Percentiles rank a stretch among this genome's conserved stretches.
Conservation (phyloP, 345 rosid species). For the Gossypium bickii region DNA sequence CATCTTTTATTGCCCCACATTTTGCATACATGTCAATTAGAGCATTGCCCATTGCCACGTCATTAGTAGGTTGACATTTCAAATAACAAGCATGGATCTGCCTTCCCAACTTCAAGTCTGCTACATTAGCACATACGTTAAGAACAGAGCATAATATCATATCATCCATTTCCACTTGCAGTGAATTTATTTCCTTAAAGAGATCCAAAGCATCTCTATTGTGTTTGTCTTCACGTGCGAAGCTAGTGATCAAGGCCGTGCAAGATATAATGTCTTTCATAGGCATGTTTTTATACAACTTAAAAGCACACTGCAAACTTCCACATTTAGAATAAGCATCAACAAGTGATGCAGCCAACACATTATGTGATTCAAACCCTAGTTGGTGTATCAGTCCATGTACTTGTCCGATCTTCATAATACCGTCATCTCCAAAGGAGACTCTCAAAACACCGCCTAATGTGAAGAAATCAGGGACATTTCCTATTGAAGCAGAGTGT, state of each 20-base stretch:
- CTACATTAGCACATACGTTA: constrained; percentile 49
- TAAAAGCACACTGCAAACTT: constrained; percentile 41
- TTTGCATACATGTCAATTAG: constrained; percentile 76
- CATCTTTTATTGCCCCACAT: constrained; percentile 61
- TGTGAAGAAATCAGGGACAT: constrained; percentile 58
- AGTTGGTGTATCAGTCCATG: constrained; percentile 48
- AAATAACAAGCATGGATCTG: constrained; percentile 59
- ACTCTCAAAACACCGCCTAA: constrained; percentile 63
- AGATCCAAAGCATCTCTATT: constrained; percentile 38
- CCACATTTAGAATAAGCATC: constrained; percentile 64
- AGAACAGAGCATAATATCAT: constrained; percentile 53
- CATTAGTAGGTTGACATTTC: constrained; percentile 22
- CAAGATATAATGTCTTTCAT: constrained; percentile 52
- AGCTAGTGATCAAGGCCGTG: constrained; percentile 62
- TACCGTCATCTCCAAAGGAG: constrained; percentile 28
- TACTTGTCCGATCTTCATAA: constrained; percentile 38
- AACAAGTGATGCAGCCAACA: constrained; percentile 49
- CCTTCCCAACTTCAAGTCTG: constrained; percentile 50
- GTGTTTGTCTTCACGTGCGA: constrained; percentile 30
- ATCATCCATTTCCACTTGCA: constrained; percentile 48
- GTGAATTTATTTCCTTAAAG: constrained; percentile 45
- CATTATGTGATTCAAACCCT: constrained; percentile 38
- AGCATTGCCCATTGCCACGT: constrained; percentile 52
- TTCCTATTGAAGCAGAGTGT: constrained; percentile 36
- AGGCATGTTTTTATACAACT: constrained; percentile 30